Conservation (phyloP, 176 grass and related monocot species). For the Carex kokanica region DNA sequence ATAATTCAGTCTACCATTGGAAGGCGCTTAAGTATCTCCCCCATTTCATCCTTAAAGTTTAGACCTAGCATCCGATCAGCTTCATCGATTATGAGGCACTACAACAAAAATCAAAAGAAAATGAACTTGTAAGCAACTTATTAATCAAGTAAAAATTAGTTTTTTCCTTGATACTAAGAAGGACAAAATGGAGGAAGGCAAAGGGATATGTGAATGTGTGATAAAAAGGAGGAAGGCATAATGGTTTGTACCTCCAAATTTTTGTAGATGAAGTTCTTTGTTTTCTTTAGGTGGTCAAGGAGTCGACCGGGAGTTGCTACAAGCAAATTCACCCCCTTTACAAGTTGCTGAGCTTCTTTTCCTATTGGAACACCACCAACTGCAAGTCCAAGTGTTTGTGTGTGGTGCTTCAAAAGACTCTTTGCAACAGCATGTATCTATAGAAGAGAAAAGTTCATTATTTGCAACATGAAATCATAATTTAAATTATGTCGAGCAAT, state of each 20-base stretch:
- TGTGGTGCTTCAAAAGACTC: constrained; percentile 41
- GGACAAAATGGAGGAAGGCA: background rate
- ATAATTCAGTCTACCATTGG: constrained; percentile 27
- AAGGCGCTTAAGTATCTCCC: constrained; percentile 44
- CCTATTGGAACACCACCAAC: constrained; percentile 31
- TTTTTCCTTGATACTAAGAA: background rate
- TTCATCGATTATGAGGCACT: constrained; percentile 49
- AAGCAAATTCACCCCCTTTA: constrained; percentile 43
- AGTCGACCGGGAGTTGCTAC: constrained; percentile 45
- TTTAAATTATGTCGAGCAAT: background rate
- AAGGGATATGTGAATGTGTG: background rate
- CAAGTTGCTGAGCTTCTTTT: constrained; percentile 40
- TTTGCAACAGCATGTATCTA: constrained; percentile 44
- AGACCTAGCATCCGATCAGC: constrained; percentile 43
- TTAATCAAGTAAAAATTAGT: background rate
- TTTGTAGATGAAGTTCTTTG: constrained; percentile 41
- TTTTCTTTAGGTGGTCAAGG: constrained; percentile 43
- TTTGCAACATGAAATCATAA: background rate
- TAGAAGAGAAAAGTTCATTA: background rate
- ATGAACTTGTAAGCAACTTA: no score
- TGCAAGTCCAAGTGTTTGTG: constrained; percentile 42
- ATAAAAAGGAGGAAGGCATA: background rate
- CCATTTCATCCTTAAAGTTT: constrained; percentile 52
- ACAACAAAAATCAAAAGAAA: background rate
- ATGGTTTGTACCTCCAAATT: constrained; percentile 32